phyloP scores from a whole-genome alignment of 2,329 filamentous ascomycete genomes.

The Aspergillus sp. region DNA sequence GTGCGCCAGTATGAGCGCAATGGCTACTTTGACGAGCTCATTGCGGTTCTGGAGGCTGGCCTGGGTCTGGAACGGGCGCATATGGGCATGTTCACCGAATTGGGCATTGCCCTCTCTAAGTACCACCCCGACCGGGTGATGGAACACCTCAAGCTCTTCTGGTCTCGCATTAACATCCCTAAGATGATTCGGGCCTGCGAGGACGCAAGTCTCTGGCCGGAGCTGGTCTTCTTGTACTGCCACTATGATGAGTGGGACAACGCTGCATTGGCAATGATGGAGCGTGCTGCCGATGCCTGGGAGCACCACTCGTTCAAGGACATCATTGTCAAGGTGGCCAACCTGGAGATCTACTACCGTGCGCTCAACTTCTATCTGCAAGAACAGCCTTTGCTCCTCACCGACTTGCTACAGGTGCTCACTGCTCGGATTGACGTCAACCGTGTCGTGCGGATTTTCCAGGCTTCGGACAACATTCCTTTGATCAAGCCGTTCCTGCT shows the following conservation, averaged over 20 bases:
- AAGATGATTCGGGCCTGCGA: slow-evolving; percentile 94
- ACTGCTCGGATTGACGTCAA: slow-evolving; percentile 97
- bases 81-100: slow-evolving; percentile 95
- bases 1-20: slow-evolving; percentile 96
- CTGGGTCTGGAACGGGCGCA: slow-evolving; percentile 88
- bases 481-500: slow-evolving; percentile 98
- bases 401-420: slow-evolving; percentile 88
- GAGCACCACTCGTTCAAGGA: slow-evolving; percentile 99
- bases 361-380: slow-evolving; percentile 96
- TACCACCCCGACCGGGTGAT: slow-evolving; percentile 95
- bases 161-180: slow-evolving; percentile 95
- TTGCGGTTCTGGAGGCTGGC: slow-evolving; percentile 88
- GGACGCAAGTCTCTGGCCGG: slow-evolving; percentile 94
- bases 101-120: slow-evolving; percentile 88
- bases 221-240: slow-evolving; percentile 95
- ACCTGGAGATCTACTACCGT: slow-evolving; percentile 98
- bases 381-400: slow-evolving; percentile 91
- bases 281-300: slow-evolving; percentile 95
- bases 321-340: slow-evolving; percentile 94
- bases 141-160: slow-evolving; percentile 99
- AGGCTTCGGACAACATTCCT: slow-evolving; percentile 96
- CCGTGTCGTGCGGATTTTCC: slow-evolving; percentile 98
- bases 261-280: slow-evolving; percentile 94
- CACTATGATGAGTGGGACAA: slow-evolving; percentile 99
- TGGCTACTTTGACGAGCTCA: slow-evolving; percentile 98